A percentile compares a stretch with the other conserved stretches of the same genome.
Evolutionary conservation across 2,329 filamentous ascomycete species (phyloP).

Genomic region (Calonectria honghensis): DNA sequence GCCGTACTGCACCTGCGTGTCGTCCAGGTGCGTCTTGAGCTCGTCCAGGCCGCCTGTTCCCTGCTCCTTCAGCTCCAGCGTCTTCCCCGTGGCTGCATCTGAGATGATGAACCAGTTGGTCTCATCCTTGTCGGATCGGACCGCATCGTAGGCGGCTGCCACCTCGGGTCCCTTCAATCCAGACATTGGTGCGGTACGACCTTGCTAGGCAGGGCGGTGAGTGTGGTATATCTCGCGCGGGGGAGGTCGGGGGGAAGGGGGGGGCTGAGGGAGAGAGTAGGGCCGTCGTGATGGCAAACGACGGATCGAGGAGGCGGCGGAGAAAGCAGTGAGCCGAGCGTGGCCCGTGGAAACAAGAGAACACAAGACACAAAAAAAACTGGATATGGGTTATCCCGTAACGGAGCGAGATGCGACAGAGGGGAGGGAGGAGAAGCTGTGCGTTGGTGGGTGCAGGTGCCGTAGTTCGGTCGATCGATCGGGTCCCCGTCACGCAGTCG

Average conservation of each 20-base stretch:
- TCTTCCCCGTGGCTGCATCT: constrained; percentile 74
- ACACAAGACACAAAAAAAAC: not conserved
- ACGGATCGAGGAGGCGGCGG: constrained; percentile 21
- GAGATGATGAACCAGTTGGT: constrained; percentile 82
- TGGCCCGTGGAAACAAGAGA: constrained; percentile 6
- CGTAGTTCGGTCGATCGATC: constrained; percentile 24
- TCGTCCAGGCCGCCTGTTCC: constrained; percentile 77
- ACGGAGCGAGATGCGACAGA: constrained; percentile 21
- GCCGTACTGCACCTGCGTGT: constrained; percentile 78
- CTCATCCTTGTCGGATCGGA: constrained; percentile 79
- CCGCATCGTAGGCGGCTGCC: constrained; percentile 78
- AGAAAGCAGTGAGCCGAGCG: constrained; percentile 14
- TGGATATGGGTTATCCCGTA: constrained; percentile 23
- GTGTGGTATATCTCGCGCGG: not conserved
- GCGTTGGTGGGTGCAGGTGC: constrained; percentile 19
- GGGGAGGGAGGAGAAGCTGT: not conserved
- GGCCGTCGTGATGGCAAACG: constrained; percentile 19
- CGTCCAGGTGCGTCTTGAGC: constrained; percentile 73
- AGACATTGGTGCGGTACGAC: constrained; percentile 66
- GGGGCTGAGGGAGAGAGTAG: not conserved
- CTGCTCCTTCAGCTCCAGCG: constrained; percentile 73
- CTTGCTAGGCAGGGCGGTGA: constrained; percentile 2
- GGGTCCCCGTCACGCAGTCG: constrained; percentile 9
- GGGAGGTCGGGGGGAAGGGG: not conserved
- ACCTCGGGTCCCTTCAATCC: constrained; percentile 76